These are phyloP conservation scores for Nigrograna mackinnonii DNA, from an alignment of 2,329 filamentous ascomycete species.

Conservation along the genomic window DNA sequence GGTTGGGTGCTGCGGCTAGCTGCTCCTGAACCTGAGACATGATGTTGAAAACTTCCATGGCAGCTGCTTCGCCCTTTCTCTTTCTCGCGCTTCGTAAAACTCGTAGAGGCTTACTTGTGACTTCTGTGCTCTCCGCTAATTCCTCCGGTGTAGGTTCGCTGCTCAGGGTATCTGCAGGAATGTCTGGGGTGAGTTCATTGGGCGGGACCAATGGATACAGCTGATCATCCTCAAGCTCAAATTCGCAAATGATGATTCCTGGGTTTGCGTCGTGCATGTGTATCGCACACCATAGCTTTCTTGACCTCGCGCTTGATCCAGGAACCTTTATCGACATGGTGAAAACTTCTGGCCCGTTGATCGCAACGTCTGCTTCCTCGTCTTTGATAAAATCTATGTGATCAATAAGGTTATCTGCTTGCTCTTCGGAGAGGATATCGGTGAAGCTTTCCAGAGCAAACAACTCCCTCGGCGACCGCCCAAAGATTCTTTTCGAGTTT, in stretches of 20 bases:
- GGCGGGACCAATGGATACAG: conserved; percentile 68
- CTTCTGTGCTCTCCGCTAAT: conserved; percentile 73
- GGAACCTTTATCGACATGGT: conserved; percentile 69
- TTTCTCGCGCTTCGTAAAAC: conserved; percentile 76
- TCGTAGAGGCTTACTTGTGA: conserved; percentile 75
- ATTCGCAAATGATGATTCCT: conserved; percentile 77
- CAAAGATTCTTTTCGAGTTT: conserved; percentile 75
- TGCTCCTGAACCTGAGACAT: conserved; percentile 93
- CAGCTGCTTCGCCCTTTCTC: conserved; percentile 75
- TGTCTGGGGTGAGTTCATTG: conserved; percentile 61
- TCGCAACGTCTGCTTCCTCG: conserved; percentile 73
- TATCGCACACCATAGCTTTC: conserved; percentile 86
- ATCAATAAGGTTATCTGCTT: conserved; percentile 80
- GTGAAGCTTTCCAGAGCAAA: conserved; percentile 77
- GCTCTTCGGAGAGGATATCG: conserved; percentile 83
- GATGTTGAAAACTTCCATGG: conserved; percentile 90
- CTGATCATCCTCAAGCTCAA: conserved; percentile 80
- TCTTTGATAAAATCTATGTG: conserved; percentile 88
- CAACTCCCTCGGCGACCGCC: conserved; percentile 75
- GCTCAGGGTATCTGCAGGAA: conserved; percentile 73
- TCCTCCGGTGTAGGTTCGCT: conserved; percentile 76
- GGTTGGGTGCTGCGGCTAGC: conserved; percentile 69
- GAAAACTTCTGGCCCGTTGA: conserved; percentile 85
- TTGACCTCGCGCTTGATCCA: conserved; percentile 53
- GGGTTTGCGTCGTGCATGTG: conserved; percentile 72